Evolutionary conservation across 441 rosid genomes (phyloP), one percentile per base, ranked within the genome.

Genomic region (Geranium incanum): DNA sequence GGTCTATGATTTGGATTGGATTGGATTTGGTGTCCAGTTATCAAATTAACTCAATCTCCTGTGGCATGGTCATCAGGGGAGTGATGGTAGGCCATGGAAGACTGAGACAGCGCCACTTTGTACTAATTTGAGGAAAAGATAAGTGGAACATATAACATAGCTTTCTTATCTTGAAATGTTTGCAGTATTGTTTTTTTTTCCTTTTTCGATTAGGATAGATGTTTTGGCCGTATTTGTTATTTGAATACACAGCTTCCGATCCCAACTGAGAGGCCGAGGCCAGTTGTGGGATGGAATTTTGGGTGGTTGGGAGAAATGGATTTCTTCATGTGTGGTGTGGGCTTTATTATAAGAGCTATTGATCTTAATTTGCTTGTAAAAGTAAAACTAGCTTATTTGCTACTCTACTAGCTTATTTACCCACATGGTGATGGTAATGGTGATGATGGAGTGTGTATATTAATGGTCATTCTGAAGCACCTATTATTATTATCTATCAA

Each of bases 91-190:
- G 60, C 68, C 36, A 66, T 73, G 81, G 81, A 80, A 82, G 33
- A 28, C 33, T 2, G 33, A 60, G 66, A 69, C 69, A 75, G 69
- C 68, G 77, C 84, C 83, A 70, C 82, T 75, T 76, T 83, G 86
- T 88, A 83, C 90, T 84, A 82, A 85, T 86, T 79, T 71, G 72
- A 74, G 82, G 80, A 70, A 79, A 84, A 15, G 59, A 50, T 50
- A 55, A 55, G 78, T 68, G 68, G 78, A 79, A 82, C 83, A 75
- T 79, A 86, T 79, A 83, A 82, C 87, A 75, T 81, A 82, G 86
- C 74, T 80, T 78, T 64, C 18, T 74, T 76, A 78, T 80, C 73
- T 82, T 82, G 83, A 83, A 81, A 84, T 84, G 80, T 77, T 83
- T 70, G 70, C 12, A 45, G 72, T 64, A 78, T 65, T 75, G 76